Percentiles rank a stretch among this genome's conserved stretches.
Conservation (phyloP, 495 filamentous ascomycete genomes). For the Neurospora hispaniola region DNA sequence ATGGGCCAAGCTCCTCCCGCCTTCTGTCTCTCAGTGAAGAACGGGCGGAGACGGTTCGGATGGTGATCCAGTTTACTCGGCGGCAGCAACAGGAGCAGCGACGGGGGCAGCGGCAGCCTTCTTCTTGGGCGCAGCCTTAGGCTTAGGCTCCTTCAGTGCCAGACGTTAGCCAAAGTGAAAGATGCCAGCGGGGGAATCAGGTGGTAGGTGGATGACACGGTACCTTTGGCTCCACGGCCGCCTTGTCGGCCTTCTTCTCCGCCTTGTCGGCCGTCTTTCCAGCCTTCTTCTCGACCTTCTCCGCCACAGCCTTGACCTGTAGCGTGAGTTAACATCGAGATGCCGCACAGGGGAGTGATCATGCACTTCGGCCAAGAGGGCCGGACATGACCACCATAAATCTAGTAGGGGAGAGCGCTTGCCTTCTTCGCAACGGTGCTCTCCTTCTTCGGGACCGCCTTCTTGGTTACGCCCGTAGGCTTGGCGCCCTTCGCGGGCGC, state of each 20-base stretch:
- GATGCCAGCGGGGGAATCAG: no score
- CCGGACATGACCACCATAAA: background rate
- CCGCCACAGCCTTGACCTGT: constrained; percentile 38
- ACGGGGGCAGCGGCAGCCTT: constrained; percentile 14
- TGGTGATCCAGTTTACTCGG: constrained; percentile 4
- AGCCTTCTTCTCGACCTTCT: constrained; percentile 30
- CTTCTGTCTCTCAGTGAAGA: background rate
- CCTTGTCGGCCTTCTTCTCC: constrained; percentile 18
- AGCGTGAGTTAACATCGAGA: constrained; percentile 16
- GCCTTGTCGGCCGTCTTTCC: constrained; percentile 14
- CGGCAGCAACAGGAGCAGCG: background rate
- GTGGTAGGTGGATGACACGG: background rate
- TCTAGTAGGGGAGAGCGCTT: constrained; percentile 4
- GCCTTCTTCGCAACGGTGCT: constrained; percentile 37
- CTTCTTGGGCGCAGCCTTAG: constrained; percentile 33
- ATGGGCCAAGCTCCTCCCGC: background rate
- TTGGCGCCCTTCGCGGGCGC: constrained; percentile 36
- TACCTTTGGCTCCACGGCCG: constrained; percentile 10
- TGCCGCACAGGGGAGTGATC: background rate
- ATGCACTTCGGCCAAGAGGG: background rate
- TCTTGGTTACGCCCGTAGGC: constrained; percentile 44
- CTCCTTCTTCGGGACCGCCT: constrained; percentile 43
- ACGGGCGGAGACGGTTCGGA: background rate
- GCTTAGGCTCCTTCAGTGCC: constrained; percentile 21
- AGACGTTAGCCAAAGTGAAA: background rate